Evolutionary conservation across 2,329 filamentous ascomycete genomes (phyloP).

Genomic region (Didymella glomerata): DNA sequence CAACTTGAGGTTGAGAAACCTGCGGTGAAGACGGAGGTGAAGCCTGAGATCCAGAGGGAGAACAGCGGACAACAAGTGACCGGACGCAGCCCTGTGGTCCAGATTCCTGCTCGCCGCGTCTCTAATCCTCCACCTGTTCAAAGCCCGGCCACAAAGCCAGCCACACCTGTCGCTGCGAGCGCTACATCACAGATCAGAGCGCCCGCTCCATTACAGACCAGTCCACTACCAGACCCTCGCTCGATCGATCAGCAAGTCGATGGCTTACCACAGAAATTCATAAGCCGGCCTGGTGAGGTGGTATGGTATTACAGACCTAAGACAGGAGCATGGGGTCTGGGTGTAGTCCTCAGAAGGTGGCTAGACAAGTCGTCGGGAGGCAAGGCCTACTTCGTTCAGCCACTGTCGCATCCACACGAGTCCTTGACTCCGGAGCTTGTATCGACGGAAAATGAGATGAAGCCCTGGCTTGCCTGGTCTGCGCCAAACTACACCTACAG

Average conservation of each 20-base stretch:
- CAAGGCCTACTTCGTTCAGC: slow-evolving; percentile 57
- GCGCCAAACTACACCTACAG: slow-evolving; percentile 61
- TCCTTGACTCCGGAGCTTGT: slow-evolving; percentile 54
- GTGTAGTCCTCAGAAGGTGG: slow-evolving; percentile 60
- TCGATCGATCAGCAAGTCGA: slow-evolving; percentile 61
- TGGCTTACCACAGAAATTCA: slow-evolving; percentile 56
- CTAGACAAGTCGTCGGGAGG: slow-evolving; percentile 39
- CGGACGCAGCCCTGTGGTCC: slow-evolving; percentile 34
- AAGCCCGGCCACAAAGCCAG: slow-evolving; percentile 36
- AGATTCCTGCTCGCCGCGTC: slow-evolving; percentile 37
- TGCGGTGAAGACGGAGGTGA: slow-evolving; percentile 36
- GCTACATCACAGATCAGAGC: slow-evolving; percentile 32
- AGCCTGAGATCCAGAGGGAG: slow-evolving; percentile 37
- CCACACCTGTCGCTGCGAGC: slow-evolving; percentile 27
- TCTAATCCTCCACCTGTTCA: slow-evolving; percentile 33
- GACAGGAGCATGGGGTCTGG: slow-evolving; percentile 62
- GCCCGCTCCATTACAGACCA: slow-evolving; percentile 40
- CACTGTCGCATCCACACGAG: slow-evolving; percentile 57
- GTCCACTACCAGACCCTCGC: slow-evolving; percentile 53
- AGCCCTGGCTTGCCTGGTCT: slow-evolving; percentile 68
- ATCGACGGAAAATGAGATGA: slow-evolving; percentile 55
- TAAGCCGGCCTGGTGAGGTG: slow-evolving; percentile 64
- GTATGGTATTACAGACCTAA: slow-evolving; percentile 63
- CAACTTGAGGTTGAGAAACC: slow-evolving; percentile 56
- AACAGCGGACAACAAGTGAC: slow-evolving; percentile 15